These are phyloP conservation scores for Turnera subulata DNA, from an alignment of 345 rosid species.

Conservation along the genomic window DNA sequence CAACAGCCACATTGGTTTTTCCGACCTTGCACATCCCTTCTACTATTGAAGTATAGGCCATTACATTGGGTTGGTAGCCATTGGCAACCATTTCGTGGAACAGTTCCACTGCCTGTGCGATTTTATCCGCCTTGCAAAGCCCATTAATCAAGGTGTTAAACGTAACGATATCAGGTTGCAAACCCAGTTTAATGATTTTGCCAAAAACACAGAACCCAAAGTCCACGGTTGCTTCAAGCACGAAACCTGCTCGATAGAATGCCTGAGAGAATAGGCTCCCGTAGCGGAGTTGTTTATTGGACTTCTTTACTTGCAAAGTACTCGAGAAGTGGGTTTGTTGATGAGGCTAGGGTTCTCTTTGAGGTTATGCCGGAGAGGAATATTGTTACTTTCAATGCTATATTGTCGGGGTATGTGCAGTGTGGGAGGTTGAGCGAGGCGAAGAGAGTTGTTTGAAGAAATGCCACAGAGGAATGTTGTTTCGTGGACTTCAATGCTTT, in stretches of 20 bases:
- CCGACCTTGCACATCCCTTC: no score
- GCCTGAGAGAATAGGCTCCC: slow-evolving; percentile 36
- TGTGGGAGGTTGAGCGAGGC: slow-evolving; percentile 44
- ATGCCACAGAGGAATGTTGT: slow-evolving; percentile 61
- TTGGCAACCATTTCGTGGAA: no score
- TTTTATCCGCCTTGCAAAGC: no score
- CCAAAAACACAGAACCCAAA: no score
- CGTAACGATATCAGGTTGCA: no score
- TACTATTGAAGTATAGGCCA: no score
- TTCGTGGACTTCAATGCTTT: slow-evolving; percentile 59
- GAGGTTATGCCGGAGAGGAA: slow-evolving; percentile 49
- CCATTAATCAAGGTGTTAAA: no score
- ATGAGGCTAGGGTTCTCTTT: slow-evolving; percentile 49
- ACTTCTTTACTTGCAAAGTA: slow-evolving; percentile 51
- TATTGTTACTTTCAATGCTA: slow-evolving; percentile 52
- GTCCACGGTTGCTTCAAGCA: slow-evolving; percentile 36
- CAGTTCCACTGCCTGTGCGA: no score
- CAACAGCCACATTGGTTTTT: no score
- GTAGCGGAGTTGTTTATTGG: slow-evolving; percentile 39
- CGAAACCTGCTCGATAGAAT: slow-evolving; percentile 51
- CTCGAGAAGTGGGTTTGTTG: slow-evolving; percentile 40
- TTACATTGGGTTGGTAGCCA: no score
- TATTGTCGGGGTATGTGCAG: slow-evolving; percentile 47
- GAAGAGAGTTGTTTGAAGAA: slow-evolving; percentile 34
- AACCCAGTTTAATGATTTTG: no score